Base-by-base conservation (phyloP, 805 yeast species). In the Komagataella mondaviorum region DNA sequence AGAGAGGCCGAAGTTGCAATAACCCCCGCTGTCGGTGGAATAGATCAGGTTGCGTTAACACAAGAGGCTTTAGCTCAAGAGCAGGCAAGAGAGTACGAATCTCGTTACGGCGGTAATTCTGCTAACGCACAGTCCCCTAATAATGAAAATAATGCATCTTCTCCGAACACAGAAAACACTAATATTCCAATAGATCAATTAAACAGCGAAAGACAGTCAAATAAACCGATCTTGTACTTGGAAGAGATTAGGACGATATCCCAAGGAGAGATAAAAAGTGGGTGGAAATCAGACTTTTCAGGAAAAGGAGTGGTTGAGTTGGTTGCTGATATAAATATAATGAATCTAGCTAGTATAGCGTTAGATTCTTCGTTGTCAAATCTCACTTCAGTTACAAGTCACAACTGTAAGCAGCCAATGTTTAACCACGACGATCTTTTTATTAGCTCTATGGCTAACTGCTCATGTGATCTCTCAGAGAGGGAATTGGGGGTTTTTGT, bases 251-350 rank as follows among this genome's bases (percentile, higher is more conserved):
- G 90, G 30, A 78, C 86, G 4, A 70, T 93, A 6, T 77, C 83
- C 10, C 76, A 81, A 51, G 96, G 96, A 8, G 96, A 87, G 54
- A 66, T 88, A 61, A 87, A 85, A 61, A 73, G 77, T 30, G 99
- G 99, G 3, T 93, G 99, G 99, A 93, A 93, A 64, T 80, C 93
- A 1, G 99, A 93, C 65, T 90, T 84, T 62, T 67, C 81, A 5
- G 84, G 80, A 46, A 73, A 74, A 47, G 99, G 99, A 4, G 73
- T 78, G 51, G 82, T 90, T 54, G 96, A 88, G 64, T 64, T 89
- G 48, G 82, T 84, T 30, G 88, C 86, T 0, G 88, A 85, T 47
- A 76, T 86, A 45, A 74, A 77, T 17, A 77, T 85, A 22, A 72
- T 76, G 68, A 71, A 76, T 50, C 67, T 84, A 49, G 71, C 82